A percentile compares a stretch with the other conserved stretches of the same genome.
phyloP scores from a whole-genome alignment of 768 basidiomycete genomes.

The Ramaria sp. region DNA sequence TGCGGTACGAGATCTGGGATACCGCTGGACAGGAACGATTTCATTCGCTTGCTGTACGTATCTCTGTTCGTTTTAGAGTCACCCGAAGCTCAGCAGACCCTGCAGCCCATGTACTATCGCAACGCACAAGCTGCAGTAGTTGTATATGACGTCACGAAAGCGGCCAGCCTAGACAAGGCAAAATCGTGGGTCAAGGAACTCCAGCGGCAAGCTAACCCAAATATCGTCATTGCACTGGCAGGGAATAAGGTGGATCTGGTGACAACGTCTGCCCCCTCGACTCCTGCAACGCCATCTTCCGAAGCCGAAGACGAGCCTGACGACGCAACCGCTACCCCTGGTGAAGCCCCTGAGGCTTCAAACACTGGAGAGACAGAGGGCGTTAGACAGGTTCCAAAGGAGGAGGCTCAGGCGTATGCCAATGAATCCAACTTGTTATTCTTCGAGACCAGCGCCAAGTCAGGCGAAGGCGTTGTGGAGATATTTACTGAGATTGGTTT shows the following conservation, averaged over 20 bases:
- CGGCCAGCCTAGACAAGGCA: slow-evolving; percentile 91
- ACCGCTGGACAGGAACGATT: slow-evolving; percentile 95
- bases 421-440: slow-evolving; percentile 90
- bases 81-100: slow-evolving; percentile 12
- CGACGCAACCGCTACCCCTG: slow-evolving; percentile 84
- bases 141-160: slow-evolving; percentile 96
- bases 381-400: slow-evolving; percentile 80
- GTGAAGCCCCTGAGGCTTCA: slow-evolving; percentile 41
- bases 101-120: slow-evolving; percentile 95
- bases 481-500: slow-evolving; percentile 97
- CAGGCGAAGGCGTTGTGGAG: slow-evolving; percentile 89
- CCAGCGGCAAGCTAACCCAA: slow-evolving; percentile 96
- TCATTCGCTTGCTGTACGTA: slow-evolving; percentile 85
- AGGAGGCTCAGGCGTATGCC: slow-evolving; percentile 95
- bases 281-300: slow-evolving; percentile 36
- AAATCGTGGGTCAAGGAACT: slow-evolving; percentile 99
- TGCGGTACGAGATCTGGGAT: slow-evolving; percentile 97
- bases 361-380: slow-evolving; percentile 51
- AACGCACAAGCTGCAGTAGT: slow-evolving; percentile 98
- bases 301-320: slow-evolving; percentile 86
- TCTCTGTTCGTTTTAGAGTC: slow-evolving; percentile 5
- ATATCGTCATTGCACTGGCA: slow-evolving; percentile 96
- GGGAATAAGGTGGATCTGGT: slow-evolving; percentile 97
- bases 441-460: slow-evolving; percentile 98
- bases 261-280: slow-evolving; percentile 44